Evolutionary conservation across 352 stramenopile genomes (phyloP).

Genomic region (Globisporangium splendens): DNA sequence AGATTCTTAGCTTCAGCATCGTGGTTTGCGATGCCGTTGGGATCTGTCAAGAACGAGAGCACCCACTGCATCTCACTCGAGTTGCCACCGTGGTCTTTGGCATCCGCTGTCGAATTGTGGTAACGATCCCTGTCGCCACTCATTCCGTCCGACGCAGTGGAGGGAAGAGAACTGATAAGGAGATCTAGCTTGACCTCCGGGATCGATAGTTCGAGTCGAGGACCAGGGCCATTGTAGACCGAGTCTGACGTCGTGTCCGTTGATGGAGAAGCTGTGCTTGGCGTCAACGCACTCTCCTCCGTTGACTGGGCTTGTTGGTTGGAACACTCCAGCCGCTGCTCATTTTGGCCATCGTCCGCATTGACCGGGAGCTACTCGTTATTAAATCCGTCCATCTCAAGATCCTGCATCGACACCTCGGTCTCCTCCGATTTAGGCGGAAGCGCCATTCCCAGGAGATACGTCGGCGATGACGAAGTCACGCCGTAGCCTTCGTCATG

Average conservation of each 20-base stretch:
- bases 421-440: neutral
- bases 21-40: conserved; percentile 34
- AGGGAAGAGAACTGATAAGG: conserved; percentile 39
- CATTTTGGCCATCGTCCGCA: neutral
- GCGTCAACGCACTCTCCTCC: too few relatives aligned
- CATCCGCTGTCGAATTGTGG: neutral
- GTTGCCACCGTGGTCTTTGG: conserved; percentile 7
- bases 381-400: neutral
- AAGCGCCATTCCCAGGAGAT: neutral
- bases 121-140: conserved; percentile 3
- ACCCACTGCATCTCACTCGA: conserved; percentile 75
- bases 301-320: too few relatives aligned
- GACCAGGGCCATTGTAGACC: conserved; percentile 12
- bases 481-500: conserved; percentile 4
- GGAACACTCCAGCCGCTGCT: neutral
- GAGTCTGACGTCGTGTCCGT: neutral
- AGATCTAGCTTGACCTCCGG: conserved; percentile 54
- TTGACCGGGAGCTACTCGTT: neutral
- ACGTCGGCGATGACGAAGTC: neutral
- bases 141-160: neutral
- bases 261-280: neutral
- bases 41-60: conserved; percentile 54
- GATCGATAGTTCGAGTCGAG: conserved; percentile 51
- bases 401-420: neutral
- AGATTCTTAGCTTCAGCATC: conserved; percentile 60